Conservation (phyloP, 2,329 filamentous ascomycete species). For the Fusarium bactridioides region DNA sequence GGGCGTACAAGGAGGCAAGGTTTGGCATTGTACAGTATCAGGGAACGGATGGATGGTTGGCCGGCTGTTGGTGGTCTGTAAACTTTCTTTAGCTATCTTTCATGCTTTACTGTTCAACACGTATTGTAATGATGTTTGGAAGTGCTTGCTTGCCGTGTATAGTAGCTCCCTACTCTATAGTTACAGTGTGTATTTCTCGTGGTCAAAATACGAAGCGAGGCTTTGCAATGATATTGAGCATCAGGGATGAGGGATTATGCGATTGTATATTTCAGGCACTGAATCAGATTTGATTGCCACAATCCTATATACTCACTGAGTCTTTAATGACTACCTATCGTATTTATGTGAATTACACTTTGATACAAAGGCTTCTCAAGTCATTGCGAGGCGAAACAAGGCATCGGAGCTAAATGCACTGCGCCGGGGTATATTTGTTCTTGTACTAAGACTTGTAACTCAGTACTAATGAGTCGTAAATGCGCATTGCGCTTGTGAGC, state of each 20-base stretch:
- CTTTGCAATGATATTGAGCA: not conserved
- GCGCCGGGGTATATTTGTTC: not conserved
- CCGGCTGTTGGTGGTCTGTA: constrained; percentile 10
- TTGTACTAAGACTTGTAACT: not conserved
- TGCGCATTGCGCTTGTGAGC: not conserved
- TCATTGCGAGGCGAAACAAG: not conserved
- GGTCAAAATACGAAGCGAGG: not conserved
- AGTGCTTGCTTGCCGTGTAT: not conserved
- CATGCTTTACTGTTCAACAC: constrained; percentile 17
- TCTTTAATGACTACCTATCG: not conserved
- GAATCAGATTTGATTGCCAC: not conserved
- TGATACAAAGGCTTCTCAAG: not conserved
- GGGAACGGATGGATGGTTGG: constrained; percentile 13
- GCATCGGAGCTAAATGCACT: not conserved
- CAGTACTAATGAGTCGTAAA: not conserved
- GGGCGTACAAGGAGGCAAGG: constrained; percentile 26
- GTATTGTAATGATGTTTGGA: constrained; percentile 19
- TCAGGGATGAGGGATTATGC: not conserved
- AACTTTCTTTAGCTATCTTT: constrained; percentile 30
- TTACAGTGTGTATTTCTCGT: not conserved
- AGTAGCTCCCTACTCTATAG: not conserved
- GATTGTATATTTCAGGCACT: not conserved
- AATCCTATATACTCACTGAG: not conserved
- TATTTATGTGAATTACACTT: not conserved
- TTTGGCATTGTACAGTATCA: constrained; percentile 30